Evolutionary conservation across 345 rosid species (phyloP).

Genomic region (Corymbia maculata): DNA sequence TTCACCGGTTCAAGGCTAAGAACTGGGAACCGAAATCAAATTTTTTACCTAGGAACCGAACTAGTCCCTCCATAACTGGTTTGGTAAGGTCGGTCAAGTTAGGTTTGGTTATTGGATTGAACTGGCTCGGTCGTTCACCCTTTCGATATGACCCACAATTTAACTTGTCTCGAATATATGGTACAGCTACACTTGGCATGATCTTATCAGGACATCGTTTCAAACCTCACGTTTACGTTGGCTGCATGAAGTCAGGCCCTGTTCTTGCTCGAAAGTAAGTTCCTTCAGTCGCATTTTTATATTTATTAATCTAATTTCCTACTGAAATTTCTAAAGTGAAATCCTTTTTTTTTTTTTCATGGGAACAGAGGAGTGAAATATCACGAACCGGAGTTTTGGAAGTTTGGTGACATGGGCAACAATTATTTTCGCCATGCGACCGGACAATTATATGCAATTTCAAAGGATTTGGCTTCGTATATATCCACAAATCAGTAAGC

Average conservation of each 20-base stretch:
- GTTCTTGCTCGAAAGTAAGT: constrained; percentile 71
- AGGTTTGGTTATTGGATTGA: neutral
- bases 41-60: no score
- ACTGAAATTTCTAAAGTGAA: neutral
- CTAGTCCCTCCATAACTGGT: neutral
- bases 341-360: neutral
- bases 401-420: constrained; percentile 72
- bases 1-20: neutral
- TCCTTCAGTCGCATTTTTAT: neutral
- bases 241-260: constrained; percentile 99
- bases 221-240: constrained; percentile 57
- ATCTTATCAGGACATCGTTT: constrained; percentile 36
- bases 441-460: constrained; percentile 84
- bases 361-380: constrained; percentile 65
- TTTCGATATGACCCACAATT: neutral
- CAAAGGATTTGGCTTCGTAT: constrained; percentile 74
- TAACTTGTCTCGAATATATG: neutral
- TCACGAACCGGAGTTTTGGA: constrained; percentile 90
- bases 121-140: rapidly evolving
- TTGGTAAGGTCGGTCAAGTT: neutral
- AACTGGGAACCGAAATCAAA: neutral
- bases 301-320: neutral
- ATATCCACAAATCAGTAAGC: constrained; percentile 67
- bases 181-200: constrained; percentile 54
- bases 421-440: constrained; percentile 86